phyloP scores from a whole-genome alignment of 106 monocot genomes.

The Dactylorhiza incarnata region DNA sequence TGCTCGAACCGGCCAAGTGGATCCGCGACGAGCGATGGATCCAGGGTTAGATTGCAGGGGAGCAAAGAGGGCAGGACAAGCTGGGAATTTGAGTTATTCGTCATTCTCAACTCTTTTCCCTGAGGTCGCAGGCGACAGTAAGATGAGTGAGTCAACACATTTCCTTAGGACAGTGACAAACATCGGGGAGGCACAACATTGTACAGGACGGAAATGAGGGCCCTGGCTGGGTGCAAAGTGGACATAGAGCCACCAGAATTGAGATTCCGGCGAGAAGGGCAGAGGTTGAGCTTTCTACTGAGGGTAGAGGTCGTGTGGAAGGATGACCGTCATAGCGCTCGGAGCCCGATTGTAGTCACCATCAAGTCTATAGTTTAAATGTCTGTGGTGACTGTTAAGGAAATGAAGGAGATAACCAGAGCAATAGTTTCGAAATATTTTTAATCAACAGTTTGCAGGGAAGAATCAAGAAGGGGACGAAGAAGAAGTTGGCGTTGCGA shows the following conservation, averaged over 20 bases:
- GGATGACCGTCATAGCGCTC: slow-evolving; percentile 40
- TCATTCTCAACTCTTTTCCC: slow-evolving; percentile 51
- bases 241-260: slow-evolving; percentile 42
- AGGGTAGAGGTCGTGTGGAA: slow-evolving; percentile 61
- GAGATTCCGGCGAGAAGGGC: slow-evolving; percentile 30
- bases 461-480: no score
- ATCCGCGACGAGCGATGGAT: slow-evolving; percentile 71
- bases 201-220: slow-evolving; percentile 34
- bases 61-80: slow-evolving; percentile 54
- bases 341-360: no score
- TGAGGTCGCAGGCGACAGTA: slow-evolving; percentile 4
- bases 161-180: slow-evolving; percentile 76
- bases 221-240: slow-evolving; percentile 38
- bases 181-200: slow-evolving; percentile 23
- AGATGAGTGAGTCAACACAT: slow-evolving; percentile 35
- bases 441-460: no score
- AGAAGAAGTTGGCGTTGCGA: no score
- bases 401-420: no score
- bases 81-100: slow-evolving; percentile 75
- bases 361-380: no score
- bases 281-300: no score
- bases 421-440: no score
- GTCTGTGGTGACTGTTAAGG: no score
- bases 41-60: slow-evolving; percentile 74
- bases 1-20: slow-evolving; percentile 69